Base-by-base conservation (phyloP, 2,329 filamentous ascomycete species). In the Penicillium sp. region DNA sequence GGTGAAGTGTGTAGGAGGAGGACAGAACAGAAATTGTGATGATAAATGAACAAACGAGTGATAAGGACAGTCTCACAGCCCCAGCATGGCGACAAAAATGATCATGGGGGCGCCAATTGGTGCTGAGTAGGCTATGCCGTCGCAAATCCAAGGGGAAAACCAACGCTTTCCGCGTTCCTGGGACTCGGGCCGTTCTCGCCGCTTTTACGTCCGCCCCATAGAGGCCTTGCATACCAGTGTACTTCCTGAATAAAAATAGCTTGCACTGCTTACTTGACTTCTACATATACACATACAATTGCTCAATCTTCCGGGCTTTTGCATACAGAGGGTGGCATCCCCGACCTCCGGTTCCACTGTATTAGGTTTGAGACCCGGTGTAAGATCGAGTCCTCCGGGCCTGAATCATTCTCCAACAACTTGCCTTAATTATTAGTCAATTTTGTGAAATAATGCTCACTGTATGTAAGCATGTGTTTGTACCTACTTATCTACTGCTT, bases 131-230 rank as follows among this genome's bases (percentile, higher is more conserved):
- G 54, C 54, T 52, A 46, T 37, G 55, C 33, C n/a, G 46, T 29
- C 44, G 57, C 47, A 56, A 57, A 44, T 48, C 49, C 48, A 54
- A 59, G 52, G 53, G 56, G 56, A 56, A 41, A 41, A 45, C 21
- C 16, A 56, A 31, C 26, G 33, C 35, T 50, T 35, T 44, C 44
- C 56, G 48, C 52, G 52, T 55, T 55, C 53, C 56, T 55, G 54
- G 52, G 52, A 41, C 48, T 35, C 48, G 52, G 49, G n/a, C 52
- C 45, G 53, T 53, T 31, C 50, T 47, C 53, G 49, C 59, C 59
- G 59, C 48, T 58, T 53, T 58, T 53, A 47, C 41, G 9, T 29
- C 39, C 50, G 24, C 41, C 27, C 27, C 46, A 47, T 31, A 46
- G 10, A 21, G 35, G 35, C 35, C 37, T 49, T 48, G 21, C 55